phyloP scores from a whole-genome alignment of 2,329 filamentous ascomycete genomes.

The Hymenoscyphus scutula region DNA sequence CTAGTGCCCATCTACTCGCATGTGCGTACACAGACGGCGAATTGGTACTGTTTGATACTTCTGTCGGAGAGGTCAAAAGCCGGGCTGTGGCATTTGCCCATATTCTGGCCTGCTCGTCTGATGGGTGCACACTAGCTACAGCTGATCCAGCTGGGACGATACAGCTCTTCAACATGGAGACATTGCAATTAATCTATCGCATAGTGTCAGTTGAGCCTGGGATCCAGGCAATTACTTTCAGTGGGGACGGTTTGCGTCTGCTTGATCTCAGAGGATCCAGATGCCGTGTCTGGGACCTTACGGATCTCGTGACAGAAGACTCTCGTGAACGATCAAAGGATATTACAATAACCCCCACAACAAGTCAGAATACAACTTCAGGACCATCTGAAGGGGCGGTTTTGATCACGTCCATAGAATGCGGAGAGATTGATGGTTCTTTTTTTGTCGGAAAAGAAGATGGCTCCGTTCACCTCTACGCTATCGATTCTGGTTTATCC shows the following conservation, averaged over 20 bases:
- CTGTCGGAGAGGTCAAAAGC: no score
- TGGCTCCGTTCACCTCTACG: conserved; percentile 30
- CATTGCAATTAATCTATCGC: conserved; percentile 10
- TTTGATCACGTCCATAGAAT: conserved; percentile 28
- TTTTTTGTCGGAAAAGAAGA: conserved; percentile 32
- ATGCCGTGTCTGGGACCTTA: conserved; percentile 40
- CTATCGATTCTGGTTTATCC: conserved; percentile 21
- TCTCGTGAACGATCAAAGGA: conserved; percentile 18
- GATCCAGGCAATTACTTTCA: conserved; percentile 36
- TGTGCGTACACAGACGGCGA: no score
- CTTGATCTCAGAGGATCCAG: conserved; percentile 36
- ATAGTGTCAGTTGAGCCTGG: conserved; percentile 32
- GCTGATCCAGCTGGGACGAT: no score
- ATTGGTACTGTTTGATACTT: no score
- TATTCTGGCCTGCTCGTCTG: no score
- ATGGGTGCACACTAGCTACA: no score
- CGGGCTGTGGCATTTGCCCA: no score
- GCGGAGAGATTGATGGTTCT: conserved; percentile 19
- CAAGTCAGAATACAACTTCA: conserved; percentile 14
- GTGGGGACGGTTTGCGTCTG: conserved; percentile 35
- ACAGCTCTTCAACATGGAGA: no score
- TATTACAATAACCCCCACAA: background rate
- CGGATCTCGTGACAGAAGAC: conserved; percentile 30
- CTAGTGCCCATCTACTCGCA: no score
- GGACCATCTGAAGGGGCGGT: conserved; percentile 15